Percentiles rank a stretch among this genome's conserved stretches.
Evolutionary conservation across 2,329 filamentous ascomycete genomes (phyloP).

Genomic region (Macroventuria anomochaeta): DNA sequence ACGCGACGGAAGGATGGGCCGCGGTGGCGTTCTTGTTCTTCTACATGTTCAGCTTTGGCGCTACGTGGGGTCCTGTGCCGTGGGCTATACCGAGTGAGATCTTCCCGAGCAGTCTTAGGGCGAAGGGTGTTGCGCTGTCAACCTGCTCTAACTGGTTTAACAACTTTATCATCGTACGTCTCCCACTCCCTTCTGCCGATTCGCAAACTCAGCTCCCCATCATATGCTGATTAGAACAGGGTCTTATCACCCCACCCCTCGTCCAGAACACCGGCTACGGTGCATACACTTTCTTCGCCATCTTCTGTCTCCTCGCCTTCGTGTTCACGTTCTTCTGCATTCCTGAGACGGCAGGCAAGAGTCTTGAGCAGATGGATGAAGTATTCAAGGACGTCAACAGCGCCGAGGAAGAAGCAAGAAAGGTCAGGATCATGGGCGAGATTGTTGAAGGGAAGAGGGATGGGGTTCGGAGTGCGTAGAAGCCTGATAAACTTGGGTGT

Average conservation of each 20-base stretch:
- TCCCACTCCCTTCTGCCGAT: background rate
- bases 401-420: slow-evolving; percentile 44
- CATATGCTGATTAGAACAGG: slow-evolving; percentile 53
- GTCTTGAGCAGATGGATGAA: slow-evolving; percentile 48
- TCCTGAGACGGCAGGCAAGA: slow-evolving; percentile 46
- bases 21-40: slow-evolving; percentile 66
- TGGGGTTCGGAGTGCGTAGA: background rate
- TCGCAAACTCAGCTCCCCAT: background rate
- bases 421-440: slow-evolving; percentile 40
- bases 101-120: slow-evolving; percentile 66
- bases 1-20: slow-evolving; percentile 61
- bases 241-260: slow-evolving; percentile 70
- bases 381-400: slow-evolving; percentile 48
- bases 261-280: slow-evolving; percentile 63
- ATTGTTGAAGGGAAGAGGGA: slow-evolving; percentile 34
- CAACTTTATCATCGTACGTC: slow-evolving; percentile 64
- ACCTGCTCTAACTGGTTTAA: slow-evolving; percentile 70
- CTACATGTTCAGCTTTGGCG: slow-evolving; percentile 68
- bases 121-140: slow-evolving; percentile 70
- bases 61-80: slow-evolving; percentile 62
- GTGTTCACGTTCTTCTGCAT: slow-evolving; percentile 46
- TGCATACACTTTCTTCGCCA: slow-evolving; percentile 48
- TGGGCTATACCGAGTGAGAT: slow-evolving; percentile 64
- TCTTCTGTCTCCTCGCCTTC: slow-evolving; percentile 44
- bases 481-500: too few species aligned